Evolutionary conservation across 495 filamentous ascomycete species (phyloP), one percentile per base, ranked within the genome.

Genomic region (Xylaria curta): DNA sequence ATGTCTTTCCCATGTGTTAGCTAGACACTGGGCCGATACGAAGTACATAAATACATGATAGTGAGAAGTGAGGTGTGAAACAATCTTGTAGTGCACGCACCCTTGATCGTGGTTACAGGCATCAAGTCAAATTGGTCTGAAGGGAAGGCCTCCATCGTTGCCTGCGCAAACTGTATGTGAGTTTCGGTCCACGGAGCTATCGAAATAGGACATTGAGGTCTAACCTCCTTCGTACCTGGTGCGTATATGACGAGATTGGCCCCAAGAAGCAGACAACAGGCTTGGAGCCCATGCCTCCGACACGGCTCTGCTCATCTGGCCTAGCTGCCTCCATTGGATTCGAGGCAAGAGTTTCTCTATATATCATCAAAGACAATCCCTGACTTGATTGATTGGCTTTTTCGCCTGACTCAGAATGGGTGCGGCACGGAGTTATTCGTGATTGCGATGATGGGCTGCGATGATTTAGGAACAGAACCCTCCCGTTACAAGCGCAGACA

Each of bases 171-270:
- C 31, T 21, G 15, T 28, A 36, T 13, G 36, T 64, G 5, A 70
- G 40, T 12, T 36, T 31, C 31, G 12, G 31, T 13, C 1, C n/a
- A 15, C 4, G 17, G 31, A 56, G 47, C 13, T 44, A 12, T 3
- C 13, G 12, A 24, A 8, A 59, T 8, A 17, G 47, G 15, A 46
- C 9, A 24, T 21, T 1, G 28, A 21, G 21, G 56, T 42, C 2
- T 2, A 2, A 28, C 19, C 63, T 9, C 19, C 38, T 44, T 38
- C 47, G 54, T 86, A 97, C 95, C 89, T 98, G 95, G 81, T 98
- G 95, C 12, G 96, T 95, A 81, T 97, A 97, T 12, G 94, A 95
- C 5, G 92, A 88, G 21, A 84, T 74, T 13, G 95, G 95, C 21
- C 95, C 95, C n/a, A 98, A 81, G 78, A 92, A 98, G 46, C 92